Base-by-base conservation (phyloP, 345 rosid genomes). In the Acer negundo region DNA sequence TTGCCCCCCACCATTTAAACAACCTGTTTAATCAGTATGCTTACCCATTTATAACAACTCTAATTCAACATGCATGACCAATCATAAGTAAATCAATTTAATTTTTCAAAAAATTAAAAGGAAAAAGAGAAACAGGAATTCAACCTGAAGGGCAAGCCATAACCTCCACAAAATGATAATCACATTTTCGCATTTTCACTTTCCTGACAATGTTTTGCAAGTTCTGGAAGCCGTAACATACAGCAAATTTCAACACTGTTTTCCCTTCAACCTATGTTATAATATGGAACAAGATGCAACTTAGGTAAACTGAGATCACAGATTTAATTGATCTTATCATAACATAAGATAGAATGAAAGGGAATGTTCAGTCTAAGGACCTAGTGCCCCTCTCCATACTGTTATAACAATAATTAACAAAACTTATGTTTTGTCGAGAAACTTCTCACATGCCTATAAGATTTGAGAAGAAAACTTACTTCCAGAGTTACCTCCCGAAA, bases 81-180 rank as follows among this genome's bases (percentile, higher is more conserved):
- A 49, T 19, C 15, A 22, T 23, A 68, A 49, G 23, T 69, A 56
- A 17, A 40, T 51, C 11, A 40, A 15, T 53, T 1, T 19, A 19
- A 55, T 9, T 16, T 13, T 20, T 44, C 3, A 42, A 38, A 62
- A 38, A 3, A 19, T 31, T n/a, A 17, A 22, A 59, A 65, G 26
- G 71, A 38, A 46, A 71, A 7, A 0, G 24, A 0, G 7, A 38
- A 66, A 26, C 1, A 47, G 59, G 72, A 72, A 62, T 20, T 12
- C 78, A 40, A 94, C 98, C 99, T 86, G 99, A 82, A 80, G 99
- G 99, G 69, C 98, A 96, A 19, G 98, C 99, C 99, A 94, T 96
- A 79, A 96, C 90, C 91, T 96, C 98, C 79, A 96, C 97, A 77
- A 85, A 96, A 40, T 96, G 94, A 83, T 91, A 96, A 76, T 94